Conservation (phyloP, 495 filamentous ascomycete genomes). For the Hypomontagnella submonticulosa region DNA sequence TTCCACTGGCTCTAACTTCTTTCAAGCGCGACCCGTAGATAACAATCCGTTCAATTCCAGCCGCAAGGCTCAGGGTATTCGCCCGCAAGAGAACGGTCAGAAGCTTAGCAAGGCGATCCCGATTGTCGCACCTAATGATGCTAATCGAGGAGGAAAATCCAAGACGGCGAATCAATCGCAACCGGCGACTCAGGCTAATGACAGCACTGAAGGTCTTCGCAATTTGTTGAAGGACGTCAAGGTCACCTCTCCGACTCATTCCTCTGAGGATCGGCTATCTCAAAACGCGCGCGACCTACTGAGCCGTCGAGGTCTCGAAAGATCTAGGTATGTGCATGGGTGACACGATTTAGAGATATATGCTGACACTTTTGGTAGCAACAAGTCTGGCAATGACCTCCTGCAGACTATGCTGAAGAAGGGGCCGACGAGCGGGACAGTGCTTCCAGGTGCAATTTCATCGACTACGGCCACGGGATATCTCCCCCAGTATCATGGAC, state of each 20-base stretch:
- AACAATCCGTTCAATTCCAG: slow-evolving; percentile 52
- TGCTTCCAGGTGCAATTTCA: slow-evolving; percentile 54
- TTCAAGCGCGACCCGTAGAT: slow-evolving; percentile 41
- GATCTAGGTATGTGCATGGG: slow-evolving; percentile 42
- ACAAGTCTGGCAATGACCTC: slow-evolving; percentile 47
- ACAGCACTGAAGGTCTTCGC: not conserved
- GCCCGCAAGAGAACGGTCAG: slow-evolving; percentile 36
- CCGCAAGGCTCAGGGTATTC: slow-evolving; percentile 43
- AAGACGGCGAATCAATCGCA: not conserved
- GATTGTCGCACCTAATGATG: slow-evolving; percentile 44
- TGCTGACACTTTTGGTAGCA: slow-evolving; percentile 35
- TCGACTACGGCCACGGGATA: slow-evolving; percentile 60
- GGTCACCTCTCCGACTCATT: slow-evolving; percentile 11
- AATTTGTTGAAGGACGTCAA: slow-evolving; percentile 9
- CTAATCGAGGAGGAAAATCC: slow-evolving; percentile 3
- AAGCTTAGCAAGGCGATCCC: slow-evolving; percentile 47
- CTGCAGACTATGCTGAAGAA: slow-evolving; percentile 59
- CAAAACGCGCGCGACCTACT: slow-evolving; percentile 19
- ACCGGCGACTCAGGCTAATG: not conserved
- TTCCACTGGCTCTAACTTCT: slow-evolving; percentile 25
- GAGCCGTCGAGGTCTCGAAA: slow-evolving; percentile 34
- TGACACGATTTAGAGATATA: not conserved
- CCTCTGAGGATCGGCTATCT: not conserved
- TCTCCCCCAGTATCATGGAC: slow-evolving; percentile 57
- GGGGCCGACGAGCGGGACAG: slow-evolving; percentile 50